Percentiles rank a stretch among this genome's conserved stretches.
phyloP scores from a whole-genome alignment of 306 rosid species.

The Rubus parviflorus region DNA sequence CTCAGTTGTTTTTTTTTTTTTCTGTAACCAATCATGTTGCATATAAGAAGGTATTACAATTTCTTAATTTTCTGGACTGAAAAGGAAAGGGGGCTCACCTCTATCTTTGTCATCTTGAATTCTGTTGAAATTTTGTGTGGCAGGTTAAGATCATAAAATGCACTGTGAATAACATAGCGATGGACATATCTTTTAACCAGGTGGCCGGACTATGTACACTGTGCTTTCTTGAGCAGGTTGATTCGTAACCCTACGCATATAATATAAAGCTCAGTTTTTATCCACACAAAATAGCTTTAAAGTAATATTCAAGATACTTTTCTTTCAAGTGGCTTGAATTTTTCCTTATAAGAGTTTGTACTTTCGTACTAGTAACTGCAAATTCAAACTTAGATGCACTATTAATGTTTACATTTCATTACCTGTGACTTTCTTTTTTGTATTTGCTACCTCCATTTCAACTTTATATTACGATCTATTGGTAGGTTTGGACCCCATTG shows the following conservation, averaged over 20 bases:
- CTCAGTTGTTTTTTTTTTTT: neutral
- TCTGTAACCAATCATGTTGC: neutral
- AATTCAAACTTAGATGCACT: neutral
- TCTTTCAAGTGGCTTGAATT: neutral
- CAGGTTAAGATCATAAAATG: slow-evolving; percentile 72
- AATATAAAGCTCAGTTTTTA: neutral
- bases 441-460: neutral
- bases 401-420: neutral
- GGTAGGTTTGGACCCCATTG: neutral
- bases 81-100: slow-evolving; percentile 1
- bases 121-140: slow-evolving; percentile 30
- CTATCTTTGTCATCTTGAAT: slow-evolving; percentile 3
- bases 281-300: neutral
- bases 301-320: neutral
- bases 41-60: slow-evolving; percentile 3
- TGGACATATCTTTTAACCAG: slow-evolving; percentile 76
- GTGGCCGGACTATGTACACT: slow-evolving; percentile 58
- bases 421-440: neutral
- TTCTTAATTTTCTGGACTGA: slow-evolving; percentile 12
- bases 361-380: neutral
- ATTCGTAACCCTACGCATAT: slow-evolving; percentile 1
- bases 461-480: neutral
- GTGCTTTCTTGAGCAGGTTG: slow-evolving; percentile 68
- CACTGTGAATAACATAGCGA: slow-evolving; percentile 49
- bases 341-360: neutral